Evolutionary conservation across 2,329 filamentous ascomycete genomes (phyloP), one percentile per base, ranked within the genome.

Genomic region (Microcera coccophila): DNA sequence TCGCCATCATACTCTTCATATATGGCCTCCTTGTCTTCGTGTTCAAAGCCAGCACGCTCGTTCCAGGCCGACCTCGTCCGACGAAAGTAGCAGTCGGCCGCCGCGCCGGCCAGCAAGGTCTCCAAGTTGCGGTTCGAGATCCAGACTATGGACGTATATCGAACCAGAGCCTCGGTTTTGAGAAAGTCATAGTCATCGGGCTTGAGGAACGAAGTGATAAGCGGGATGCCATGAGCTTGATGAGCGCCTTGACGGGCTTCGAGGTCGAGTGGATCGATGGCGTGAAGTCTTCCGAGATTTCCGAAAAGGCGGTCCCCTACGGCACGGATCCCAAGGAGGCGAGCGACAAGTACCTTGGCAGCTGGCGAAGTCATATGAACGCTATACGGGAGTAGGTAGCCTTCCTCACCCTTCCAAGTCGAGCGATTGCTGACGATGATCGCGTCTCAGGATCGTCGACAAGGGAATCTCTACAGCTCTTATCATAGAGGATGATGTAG

Each of bases 111-210:
- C 33, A 35, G 16, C 9, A 9, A 11, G 33, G 33, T 9, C 33
- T 35, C n/a, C 15, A 35, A n/a, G 33, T 35, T 8, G 33, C 33
- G 5, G 15, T 18, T 8, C 18, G n/a, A 8, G 33, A 35, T 16
- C 18, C 36, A 3, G 48, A 50, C 19, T 39, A 45, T 21, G 40
- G 26, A 12, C 38, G 48, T 14, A 43, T 46, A 14, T 24, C 40
- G 5, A 55, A 55, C 31, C 37, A 38, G 34, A 50, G 51, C 0
- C 44, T 55, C 2, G 53, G 53, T 4, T 79, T 79, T 45, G 61
- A 74, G 29, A 67, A 73, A 42, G 70, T 79, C 21, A 69, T 77
- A 46, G 72, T 73, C 8, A 66, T 79, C 36, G 76, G 72, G 24
- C 65, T 78, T 2, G 69, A 72, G 1, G 64, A 65, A 29, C 62